Evolutionary conservation across 345 rosid species (phyloP).

Genomic region (Murraya paniculata): DNA sequence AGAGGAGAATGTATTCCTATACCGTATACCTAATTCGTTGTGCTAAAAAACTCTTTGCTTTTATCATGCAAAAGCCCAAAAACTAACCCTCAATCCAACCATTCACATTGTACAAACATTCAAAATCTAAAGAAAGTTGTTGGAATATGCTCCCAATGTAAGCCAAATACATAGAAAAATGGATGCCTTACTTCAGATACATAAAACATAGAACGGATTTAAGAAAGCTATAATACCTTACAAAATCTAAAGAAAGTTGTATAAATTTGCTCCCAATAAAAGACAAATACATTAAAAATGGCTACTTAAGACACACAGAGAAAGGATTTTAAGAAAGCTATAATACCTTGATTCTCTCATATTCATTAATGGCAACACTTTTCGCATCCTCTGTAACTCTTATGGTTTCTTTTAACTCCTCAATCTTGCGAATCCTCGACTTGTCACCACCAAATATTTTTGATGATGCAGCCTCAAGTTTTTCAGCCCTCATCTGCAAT

Average conservation of each 20-base stretch:
- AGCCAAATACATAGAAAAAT: not conserved
- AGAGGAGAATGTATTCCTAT: not conserved
- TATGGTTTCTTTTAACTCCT: constrained; percentile 84
- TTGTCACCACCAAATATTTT: constrained; percentile 98
- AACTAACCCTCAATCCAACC: not conserved
- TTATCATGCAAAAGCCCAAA: not conserved
- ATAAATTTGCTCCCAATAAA: too few relatives aligned
- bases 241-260: not conserved
- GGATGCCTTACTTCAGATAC: not conserved
- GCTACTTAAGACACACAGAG: not conserved
- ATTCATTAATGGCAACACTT: constrained; percentile 76
- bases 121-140: not conserved
- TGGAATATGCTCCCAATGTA: not conserved
- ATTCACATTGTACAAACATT: not conserved
- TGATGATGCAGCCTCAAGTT: constrained; percentile 90
- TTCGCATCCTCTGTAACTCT: constrained; percentile 84
- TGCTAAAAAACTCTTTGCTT: not conserved
- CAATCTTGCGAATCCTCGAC: constrained; percentile 81
- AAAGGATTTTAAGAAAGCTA: not conserved
- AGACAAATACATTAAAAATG: not conserved
- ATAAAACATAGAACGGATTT: not conserved
- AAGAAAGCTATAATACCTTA: constrained; percentile 44
- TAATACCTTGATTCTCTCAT: constrained; percentile 84
- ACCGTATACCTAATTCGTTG: not conserved
- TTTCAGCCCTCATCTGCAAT: constrained; percentile 68